Conservation (phyloP, 2,329 filamentous ascomycete genomes). For the Fonsecaea monophora region DNA sequence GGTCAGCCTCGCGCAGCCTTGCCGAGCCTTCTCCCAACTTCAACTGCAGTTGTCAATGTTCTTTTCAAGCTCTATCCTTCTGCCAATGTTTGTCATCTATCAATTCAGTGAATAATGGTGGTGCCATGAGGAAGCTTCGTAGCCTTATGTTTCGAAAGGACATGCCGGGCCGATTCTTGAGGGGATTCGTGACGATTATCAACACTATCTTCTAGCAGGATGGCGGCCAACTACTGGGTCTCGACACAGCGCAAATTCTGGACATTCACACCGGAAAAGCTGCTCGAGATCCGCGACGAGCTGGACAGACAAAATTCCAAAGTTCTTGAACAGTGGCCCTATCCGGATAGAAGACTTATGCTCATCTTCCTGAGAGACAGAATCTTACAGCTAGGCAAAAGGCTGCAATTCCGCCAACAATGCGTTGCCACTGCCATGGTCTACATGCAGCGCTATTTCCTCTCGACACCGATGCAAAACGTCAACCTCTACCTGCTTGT, state of each 20-base stretch:
- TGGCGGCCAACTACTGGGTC: conserved; percentile 97
- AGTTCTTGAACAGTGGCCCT: conserved; percentile 76
- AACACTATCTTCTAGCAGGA: conserved; percentile 47
- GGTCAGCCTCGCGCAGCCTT: conserved; percentile 19
- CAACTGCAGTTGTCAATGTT: background rate
- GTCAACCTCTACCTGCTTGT: conserved; percentile 94
- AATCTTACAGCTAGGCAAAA: conserved; percentile 80
- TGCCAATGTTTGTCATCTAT: background rate
- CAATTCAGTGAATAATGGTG: background rate
- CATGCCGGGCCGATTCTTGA: background rate
- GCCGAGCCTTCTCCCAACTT: conserved; percentile 9
- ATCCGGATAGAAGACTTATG: conserved; percentile 81
- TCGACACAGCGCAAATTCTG: conserved; percentile 90
- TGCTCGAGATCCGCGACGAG: conserved; percentile 75
- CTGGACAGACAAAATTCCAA: conserved; percentile 75
- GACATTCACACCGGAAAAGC: conserved; percentile 84
- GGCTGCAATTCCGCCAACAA: conserved; percentile 85
- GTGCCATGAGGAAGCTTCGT: background rate
- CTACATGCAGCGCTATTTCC: conserved; percentile 93
- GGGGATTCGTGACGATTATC: background rate
- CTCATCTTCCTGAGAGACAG: conserved; percentile 93
- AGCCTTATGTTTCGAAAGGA: background rate
- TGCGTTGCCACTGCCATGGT: conserved; percentile 91
- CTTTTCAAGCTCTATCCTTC: background rate
- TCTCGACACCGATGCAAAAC: conserved; percentile 84